A percentile compares a stretch with the other conserved stretches of the same genome.
phyloP scores from a whole-genome alignment of 2,329 filamentous ascomycete genomes.

The Nemania abortiva region DNA sequence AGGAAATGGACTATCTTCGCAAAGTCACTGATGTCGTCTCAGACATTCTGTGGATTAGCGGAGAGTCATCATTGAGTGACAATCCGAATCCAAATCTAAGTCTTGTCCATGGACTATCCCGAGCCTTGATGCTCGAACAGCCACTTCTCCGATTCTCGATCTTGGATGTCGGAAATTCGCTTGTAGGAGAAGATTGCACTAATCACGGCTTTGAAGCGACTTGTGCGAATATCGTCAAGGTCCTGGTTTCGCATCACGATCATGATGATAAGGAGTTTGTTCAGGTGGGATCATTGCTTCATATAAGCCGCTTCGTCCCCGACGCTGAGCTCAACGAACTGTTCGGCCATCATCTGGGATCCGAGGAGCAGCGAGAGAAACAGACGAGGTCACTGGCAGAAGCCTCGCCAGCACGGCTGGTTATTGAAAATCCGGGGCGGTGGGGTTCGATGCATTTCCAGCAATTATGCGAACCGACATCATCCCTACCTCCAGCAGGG shows the following conservation, averaged over 20 bases:
- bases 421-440: conserved; percentile 13
- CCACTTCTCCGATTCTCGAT: neutral
- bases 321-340: neutral
- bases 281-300: neutral
- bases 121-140: neutral
- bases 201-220: too few relatives aligned
- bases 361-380: neutral
- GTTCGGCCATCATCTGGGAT: neutral
- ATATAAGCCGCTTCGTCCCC: neutral
- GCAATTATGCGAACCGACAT: conserved; percentile 24
- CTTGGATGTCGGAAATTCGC: neutral
- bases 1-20: neutral
- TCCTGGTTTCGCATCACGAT: neutral
- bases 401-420: conserved; percentile 29
- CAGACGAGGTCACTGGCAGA: conserved; percentile 2
- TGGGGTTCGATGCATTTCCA: conserved; percentile 41
- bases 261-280: neutral
- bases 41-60: neutral
- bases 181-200: neutral
- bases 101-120: neutral
- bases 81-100: neutral
- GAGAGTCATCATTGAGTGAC: neutral
- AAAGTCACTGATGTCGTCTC: neutral
- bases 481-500: neutral
- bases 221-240: neutral